Conservation (phyloP, 2,329 filamentous ascomycete genomes). For the Paecilomyces dactylethromorphus region DNA sequence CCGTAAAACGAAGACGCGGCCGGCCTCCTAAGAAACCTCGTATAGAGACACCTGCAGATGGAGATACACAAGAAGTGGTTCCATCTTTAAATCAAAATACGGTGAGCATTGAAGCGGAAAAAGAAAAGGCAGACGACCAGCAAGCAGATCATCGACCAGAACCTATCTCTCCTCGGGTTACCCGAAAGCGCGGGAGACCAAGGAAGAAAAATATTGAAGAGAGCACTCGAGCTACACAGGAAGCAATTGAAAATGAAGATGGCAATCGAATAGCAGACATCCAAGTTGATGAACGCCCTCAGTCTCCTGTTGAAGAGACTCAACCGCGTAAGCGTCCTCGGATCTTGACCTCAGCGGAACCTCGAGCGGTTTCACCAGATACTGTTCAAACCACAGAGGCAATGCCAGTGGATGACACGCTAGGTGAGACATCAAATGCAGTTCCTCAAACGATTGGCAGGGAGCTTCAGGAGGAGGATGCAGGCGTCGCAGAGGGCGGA, state of each 20-base stretch:
- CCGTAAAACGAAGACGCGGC: slow-evolving; percentile 1
- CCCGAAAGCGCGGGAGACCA: background rate
- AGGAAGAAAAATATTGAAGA: background rate
- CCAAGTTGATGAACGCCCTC: background rate
- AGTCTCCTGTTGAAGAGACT: background rate
- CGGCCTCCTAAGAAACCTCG: slow-evolving; percentile 15
- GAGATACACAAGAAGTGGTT: slow-evolving; percentile 3
- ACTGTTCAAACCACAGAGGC: background rate
- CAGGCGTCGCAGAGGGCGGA: background rate
- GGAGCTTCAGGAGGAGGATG: background rate
- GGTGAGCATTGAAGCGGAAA: background rate
- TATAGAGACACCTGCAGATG: slow-evolving; percentile 1
- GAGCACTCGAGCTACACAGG: background rate
- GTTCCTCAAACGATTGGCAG: background rate
- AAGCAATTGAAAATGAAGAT: background rate
- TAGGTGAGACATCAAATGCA: background rate
- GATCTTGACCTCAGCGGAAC: background rate
- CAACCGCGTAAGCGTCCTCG: background rate
- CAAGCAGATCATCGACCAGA: background rate
- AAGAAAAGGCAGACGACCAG: background rate
- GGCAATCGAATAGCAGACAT: background rate
- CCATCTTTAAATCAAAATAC: background rate
- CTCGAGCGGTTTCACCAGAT: background rate
- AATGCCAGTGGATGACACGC: background rate
- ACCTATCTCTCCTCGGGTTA: background rate